Conservation (phyloP, 2,329 filamentous ascomycete species). For the Zymoseptoria pseudotritici region DNA sequence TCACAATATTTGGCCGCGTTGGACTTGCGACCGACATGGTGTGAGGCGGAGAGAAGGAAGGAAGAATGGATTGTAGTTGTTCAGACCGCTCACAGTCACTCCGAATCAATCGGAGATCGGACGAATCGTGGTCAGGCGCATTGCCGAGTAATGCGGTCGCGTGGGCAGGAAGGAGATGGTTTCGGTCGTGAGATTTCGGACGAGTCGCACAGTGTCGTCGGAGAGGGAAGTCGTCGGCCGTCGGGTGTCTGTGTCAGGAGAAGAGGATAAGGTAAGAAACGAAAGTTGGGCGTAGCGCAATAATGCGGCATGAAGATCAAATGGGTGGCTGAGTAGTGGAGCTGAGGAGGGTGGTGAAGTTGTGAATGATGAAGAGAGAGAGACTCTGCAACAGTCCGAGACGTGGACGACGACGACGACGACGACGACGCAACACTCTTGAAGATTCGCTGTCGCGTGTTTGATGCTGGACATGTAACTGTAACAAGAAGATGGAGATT, state of each 20-base stretch:
- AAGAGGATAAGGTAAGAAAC: background rate
- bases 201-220: background rate
- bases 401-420: too few relatives aligned
- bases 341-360: background rate
- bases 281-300: background rate
- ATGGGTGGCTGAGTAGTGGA: background rate
- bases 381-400: background rate
- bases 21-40: slow-evolving; percentile 5
- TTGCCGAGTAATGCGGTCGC: background rate
- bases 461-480: too few relatives aligned
- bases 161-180: background rate
- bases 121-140: background rate
- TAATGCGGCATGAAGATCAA: background rate
- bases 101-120: background rate
- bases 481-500: too few relatives aligned
- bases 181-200: background rate
- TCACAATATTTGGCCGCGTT: slow-evolving; percentile 19
- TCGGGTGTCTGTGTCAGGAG: background rate
- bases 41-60: background rate
- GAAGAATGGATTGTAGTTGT: background rate
- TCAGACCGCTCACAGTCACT: background rate
- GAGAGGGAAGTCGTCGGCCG: background rate
- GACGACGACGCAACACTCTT: too few relatives aligned
- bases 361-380: background rate
- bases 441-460: too few relatives aligned